phyloP scores from a whole-genome alignment of 31 red algal species.

The Odonthalia washingtoniensis region DNA sequence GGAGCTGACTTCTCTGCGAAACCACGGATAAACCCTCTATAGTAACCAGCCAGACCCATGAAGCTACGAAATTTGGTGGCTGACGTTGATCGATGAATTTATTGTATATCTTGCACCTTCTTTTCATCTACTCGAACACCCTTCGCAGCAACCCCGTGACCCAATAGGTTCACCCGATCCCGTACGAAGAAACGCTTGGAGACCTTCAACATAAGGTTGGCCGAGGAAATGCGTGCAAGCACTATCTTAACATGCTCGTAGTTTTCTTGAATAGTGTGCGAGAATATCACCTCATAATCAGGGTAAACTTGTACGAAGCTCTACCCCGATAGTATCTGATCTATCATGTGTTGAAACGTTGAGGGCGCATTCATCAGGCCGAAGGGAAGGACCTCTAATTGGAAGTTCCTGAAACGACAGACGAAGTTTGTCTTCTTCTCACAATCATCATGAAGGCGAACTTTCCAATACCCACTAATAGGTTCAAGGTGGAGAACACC shows the following conservation, averaged over 20 bases:
- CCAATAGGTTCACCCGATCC: neutral
- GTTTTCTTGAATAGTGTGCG: neutral
- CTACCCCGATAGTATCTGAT: too few relatives aligned
- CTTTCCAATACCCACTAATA: constrained; percentile 39
- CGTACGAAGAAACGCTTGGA: neutral
- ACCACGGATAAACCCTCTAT: too few relatives aligned
- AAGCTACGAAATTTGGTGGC: constrained; percentile 2
- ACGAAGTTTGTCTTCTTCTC: neutral
- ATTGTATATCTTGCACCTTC: neutral
- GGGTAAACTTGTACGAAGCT: too few relatives aligned
- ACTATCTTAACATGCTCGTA: neutral
- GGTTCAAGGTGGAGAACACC: constrained; percentile 33
- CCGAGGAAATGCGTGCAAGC: neutral
- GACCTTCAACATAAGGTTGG: constrained; percentile 5
- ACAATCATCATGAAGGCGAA: neutral
- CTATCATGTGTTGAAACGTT: too few relatives aligned
- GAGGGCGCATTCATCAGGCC: too few relatives aligned
- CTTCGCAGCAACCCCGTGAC: neutral
- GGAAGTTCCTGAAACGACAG: neutral
- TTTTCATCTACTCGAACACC: neutral
- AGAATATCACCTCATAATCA: constrained; percentile 6
- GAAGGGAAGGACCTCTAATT: constrained; percentile 23
- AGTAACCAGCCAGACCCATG: constrained; percentile 10
- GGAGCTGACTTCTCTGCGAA: neutral
- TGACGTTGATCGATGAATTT: neutral